Evolutionary conservation across 306 rosid genomes (phyloP).

Genomic region (Prunus padus): DNA sequence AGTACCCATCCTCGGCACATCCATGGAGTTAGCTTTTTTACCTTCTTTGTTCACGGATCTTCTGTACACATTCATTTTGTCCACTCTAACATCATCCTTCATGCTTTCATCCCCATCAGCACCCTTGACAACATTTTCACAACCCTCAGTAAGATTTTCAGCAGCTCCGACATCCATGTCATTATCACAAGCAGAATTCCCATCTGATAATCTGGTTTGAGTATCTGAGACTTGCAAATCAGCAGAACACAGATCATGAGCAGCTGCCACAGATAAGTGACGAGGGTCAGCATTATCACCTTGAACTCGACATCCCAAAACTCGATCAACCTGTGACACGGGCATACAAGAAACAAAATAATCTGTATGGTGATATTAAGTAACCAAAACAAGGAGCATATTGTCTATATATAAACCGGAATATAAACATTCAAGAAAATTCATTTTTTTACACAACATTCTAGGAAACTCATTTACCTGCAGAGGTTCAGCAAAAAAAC

Average conservation of each 20-base stretch:
- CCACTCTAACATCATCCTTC: constrained; percentile 50
- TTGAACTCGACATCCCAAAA: constrained; percentile 86
- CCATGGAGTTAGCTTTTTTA: constrained; percentile 50
- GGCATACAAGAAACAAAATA: constrained; percentile 22
- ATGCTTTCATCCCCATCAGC: constrained; percentile 49
- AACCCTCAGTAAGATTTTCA: constrained; percentile 44
- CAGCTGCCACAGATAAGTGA: constrained; percentile 46
- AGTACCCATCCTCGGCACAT: constrained; percentile 33
- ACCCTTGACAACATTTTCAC: constrained; percentile 42
- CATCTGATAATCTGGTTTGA: constrained; percentile 49
- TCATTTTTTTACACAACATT: neutral
- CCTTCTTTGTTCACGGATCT: constrained; percentile 68
- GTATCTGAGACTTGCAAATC: constrained; percentile 49
- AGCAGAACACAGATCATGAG: constrained; percentile 44
- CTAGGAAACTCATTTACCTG: constrained; percentile 54
- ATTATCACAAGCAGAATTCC: constrained; percentile 52
- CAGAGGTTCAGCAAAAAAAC: constrained; percentile 47
- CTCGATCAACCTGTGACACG: constrained; percentile 79
- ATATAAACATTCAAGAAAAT: constrained; percentile 17
- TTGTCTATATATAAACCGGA: constrained; percentile 14
- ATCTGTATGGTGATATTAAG: constrained; percentile 23
- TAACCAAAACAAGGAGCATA: constrained; percentile 13
- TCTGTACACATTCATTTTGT: constrained; percentile 63
- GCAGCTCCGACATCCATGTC: constrained; percentile 48
- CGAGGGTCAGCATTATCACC: constrained; percentile 40